Percentiles rank a stretch among this genome's conserved stretches.
These are phyloP conservation scores for Candida chilensis DNA, from an alignment of 805 yeast genomes.

Conservation along the genomic window DNA sequence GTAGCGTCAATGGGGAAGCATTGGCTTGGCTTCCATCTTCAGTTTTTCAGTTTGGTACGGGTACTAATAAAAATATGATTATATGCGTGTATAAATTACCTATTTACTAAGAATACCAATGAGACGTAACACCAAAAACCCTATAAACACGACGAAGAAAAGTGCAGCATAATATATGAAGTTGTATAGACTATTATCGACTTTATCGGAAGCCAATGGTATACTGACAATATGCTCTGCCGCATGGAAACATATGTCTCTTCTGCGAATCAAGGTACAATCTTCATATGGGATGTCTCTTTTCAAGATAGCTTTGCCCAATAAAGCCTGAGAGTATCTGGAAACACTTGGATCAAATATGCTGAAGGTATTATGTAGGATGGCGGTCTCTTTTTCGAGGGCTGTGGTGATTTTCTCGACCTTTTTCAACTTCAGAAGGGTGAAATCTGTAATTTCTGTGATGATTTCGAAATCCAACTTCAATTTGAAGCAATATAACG, in stretches of 20 bases:
- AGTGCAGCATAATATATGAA: not conserved
- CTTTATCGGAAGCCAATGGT: conserved; percentile 15
- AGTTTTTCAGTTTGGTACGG: too few species aligned
- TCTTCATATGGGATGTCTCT: conserved; percentile 14
- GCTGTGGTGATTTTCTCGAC: conserved; percentile 28
- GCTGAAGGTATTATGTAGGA: conserved; percentile 16
- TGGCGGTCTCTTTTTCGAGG: conserved; percentile 20
- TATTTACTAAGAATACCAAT: not conserved
- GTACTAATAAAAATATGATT: too few species aligned
- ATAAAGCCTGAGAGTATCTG: conserved; percentile 23
- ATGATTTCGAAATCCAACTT: conserved; percentile 15
- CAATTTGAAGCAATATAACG: conserved; percentile 15
- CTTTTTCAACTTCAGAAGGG: conserved; percentile 18
- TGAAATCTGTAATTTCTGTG: conserved; percentile 10
- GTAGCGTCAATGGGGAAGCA: too few species aligned
- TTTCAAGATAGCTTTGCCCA: conserved; percentile 30
- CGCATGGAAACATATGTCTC: conserved; percentile 29
- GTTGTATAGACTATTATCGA: not conserved
- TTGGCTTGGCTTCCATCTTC: too few species aligned
- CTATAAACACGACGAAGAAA: not conserved
- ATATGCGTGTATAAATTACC: too few species aligned
- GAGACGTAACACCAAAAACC: not conserved
- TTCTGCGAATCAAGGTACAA: conserved; percentile 22
- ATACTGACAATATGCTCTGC: conserved; percentile 32
- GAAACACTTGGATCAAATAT: conserved; percentile 23